phyloP scores from a whole-genome alignment of 192 early-diverging fungal genomes.

The Rhizophagus prolifer region DNA sequence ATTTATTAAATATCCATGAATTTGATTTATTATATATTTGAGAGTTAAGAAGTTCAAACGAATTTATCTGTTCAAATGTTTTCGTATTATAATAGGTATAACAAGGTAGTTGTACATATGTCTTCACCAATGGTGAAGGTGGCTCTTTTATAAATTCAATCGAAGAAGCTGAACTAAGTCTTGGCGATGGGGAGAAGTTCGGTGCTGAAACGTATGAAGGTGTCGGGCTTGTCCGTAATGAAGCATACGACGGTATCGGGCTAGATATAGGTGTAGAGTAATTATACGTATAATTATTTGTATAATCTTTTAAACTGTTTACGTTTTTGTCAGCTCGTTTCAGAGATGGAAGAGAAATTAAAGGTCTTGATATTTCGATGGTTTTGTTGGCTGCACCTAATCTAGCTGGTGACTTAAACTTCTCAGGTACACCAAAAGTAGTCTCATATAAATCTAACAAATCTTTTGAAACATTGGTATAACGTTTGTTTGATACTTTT shows the following conservation, averaged over 20 bases:
- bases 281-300: too few species aligned
- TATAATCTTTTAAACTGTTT: too few species aligned
- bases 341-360: too few species aligned
- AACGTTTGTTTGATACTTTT: not conserved
- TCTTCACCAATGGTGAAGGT: not conserved
- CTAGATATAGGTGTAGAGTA: too few species aligned
- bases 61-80: not conserved
- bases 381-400: too few species aligned
- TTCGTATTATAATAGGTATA: not conserved
- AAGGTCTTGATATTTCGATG: too few species aligned
- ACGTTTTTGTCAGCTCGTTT: too few species aligned
- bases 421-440: not conserved
- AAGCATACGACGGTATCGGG: too few species aligned
- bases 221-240: not conserved
- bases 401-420: too few species aligned
- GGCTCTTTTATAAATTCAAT: not conserved
- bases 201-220: not conserved
- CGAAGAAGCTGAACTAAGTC: too few species aligned
- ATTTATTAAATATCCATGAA: not conserved
- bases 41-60: not conserved
- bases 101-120: not conserved
- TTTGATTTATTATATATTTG: not conserved
- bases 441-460: not conserved
- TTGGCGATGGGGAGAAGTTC: not conserved
- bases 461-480: not conserved